Percentiles rank a stretch among this genome's conserved stretches.
These are phyloP conservation scores for Fusarium stilboides DNA, from an alignment of 2,329 filamentous ascomycete species.

Conservation along the genomic window DNA sequence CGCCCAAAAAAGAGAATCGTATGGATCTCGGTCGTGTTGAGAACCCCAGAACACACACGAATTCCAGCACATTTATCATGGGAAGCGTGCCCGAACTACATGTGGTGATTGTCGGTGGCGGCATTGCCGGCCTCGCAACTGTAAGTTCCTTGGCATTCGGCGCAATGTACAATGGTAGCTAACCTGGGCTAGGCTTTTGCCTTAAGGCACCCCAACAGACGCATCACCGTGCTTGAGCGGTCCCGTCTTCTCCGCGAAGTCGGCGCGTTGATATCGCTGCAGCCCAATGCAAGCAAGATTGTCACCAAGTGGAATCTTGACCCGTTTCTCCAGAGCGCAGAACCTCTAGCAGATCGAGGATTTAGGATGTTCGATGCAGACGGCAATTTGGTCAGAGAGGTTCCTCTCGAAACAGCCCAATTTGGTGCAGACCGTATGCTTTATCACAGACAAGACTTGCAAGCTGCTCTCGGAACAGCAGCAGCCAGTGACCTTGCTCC, in stretches of 20 bases:
- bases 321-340: conserved; percentile 29
- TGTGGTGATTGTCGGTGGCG: conserved; percentile 42
- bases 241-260: conserved; percentile 44
- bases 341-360: conserved; percentile 37
- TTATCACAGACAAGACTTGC: conserved; percentile 43
- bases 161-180: neutral
- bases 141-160: conserved; percentile 1
- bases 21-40: too few relatives aligned
- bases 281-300: conserved; percentile 45
- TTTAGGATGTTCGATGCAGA: conserved; percentile 42
- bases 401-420: conserved; percentile 32
- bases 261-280: conserved; percentile 40
- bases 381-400: conserved; percentile 36
- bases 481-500: conserved; percentile 19
- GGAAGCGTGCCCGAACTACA: conserved; percentile 41
- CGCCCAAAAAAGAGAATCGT: neutral
- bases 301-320: conserved; percentile 38
- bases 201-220: conserved; percentile 29
- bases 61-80: conserved; percentile 23
- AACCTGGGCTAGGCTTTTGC: conserved; percentile 26
- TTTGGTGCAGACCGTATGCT: conserved; percentile 43
- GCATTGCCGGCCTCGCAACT: conserved; percentile 40
- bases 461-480: conserved; percentile 32
- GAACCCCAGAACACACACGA: too few relatives aligned
- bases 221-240: conserved; percentile 44